Base-by-base conservation (phyloP, 805 yeast genomes). In the Starmera caribaea region DNA sequence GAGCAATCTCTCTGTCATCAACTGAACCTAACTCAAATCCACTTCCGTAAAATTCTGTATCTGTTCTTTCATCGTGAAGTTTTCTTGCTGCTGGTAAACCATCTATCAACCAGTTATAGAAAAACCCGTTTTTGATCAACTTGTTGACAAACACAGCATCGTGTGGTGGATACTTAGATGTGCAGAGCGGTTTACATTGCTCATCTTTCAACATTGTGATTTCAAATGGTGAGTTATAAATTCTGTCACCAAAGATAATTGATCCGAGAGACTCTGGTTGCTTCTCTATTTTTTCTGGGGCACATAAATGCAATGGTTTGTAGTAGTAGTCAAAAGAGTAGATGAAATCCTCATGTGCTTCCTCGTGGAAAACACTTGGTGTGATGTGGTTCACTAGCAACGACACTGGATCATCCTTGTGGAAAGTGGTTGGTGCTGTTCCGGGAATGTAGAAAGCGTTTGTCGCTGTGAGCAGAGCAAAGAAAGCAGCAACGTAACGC, bases 181-280 rank as follows among this genome's bases (percentile, higher is more conserved):
- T 50, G 63, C 98, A 92, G 39, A 89, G 64, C n/a, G 57, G 49
- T 39, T 68, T 68, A 67, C 98, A 92, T 5, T 69, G 58, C 53
- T 72, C 71, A 45, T 84, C 74, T 56, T 83, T 72, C 46, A 83
- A 69, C 95, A 92, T 84, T 30, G 74, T 69, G 45, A 92, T 65
- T 38, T 80, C 75, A 54, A 85, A 87, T 6, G 97, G 97, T 9
- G 97, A 88, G 54, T 85, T 80, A 68, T 84, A 88, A 46, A 92
- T 88, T 57, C 98, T 73, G 62, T 92, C 98, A 47, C 98, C 98
- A 58, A 92, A 88, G 42, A 92, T 73, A 48, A 92, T 81, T 2
- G 97, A 81, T 8, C 98, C 98, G 39, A 92, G 69, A 10, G 94
- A 81, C 62, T 88, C 97, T 46, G 85, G 77, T 58, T 87, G 95